These are phyloP conservation scores for Allantophomopsis lycopodina DNA, from an alignment of 2,329 filamentous ascomycete genomes.

Conservation along the genomic window DNA sequence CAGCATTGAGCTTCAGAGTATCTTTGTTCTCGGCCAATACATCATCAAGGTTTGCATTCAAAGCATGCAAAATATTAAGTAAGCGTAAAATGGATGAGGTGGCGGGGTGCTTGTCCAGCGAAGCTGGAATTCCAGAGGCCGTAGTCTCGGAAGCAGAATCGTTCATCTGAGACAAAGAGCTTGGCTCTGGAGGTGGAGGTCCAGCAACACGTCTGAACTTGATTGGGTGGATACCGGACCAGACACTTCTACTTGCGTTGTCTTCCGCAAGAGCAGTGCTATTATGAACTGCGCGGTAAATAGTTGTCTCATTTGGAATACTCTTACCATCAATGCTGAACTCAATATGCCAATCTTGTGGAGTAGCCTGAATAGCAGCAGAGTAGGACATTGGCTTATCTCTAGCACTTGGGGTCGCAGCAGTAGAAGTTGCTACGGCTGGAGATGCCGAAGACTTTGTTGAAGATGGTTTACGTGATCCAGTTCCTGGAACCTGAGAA, in stretches of 20 bases:
- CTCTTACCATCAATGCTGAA: slow-evolving; percentile 78
- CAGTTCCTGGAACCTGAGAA: slow-evolving; percentile 40
- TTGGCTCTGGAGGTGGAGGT: slow-evolving; percentile 62
- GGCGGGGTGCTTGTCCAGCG: slow-evolving; percentile 68
- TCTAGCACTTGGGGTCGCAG: slow-evolving; percentile 30
- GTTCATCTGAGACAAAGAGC: slow-evolving; percentile 40
- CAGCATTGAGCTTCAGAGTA: slow-evolving; percentile 55
- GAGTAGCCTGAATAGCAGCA: slow-evolving; percentile 63
- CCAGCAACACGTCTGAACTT: slow-evolving; percentile 81
- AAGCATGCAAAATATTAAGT: slow-evolving; percentile 78
- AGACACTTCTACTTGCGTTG: slow-evolving; percentile 61
- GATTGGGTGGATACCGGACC: slow-evolving; percentile 82
- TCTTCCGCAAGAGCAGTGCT: slow-evolving; percentile 45
- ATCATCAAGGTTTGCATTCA: slow-evolving; percentile 90
- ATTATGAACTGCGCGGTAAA: slow-evolving; percentile 80
- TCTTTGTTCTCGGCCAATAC: slow-evolving; percentile 69
- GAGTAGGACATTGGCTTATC: slow-evolving; percentile 69
- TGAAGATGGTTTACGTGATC: slow-evolving; percentile 23
- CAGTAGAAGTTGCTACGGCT: slow-evolving; percentile 3
- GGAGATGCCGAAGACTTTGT: slow-evolving; percentile 21
- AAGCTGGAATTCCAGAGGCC: slow-evolving; percentile 55
- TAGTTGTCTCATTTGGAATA: slow-evolving; percentile 83
- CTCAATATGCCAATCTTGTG: slow-evolving; percentile 95
- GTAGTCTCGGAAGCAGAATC: slow-evolving; percentile 36
- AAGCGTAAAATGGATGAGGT: slow-evolving; percentile 80